These are phyloP conservation scores for Protomyces inouyei DNA, from an alignment of 1,139 yeast genomes.

Conservation along the genomic window DNA sequence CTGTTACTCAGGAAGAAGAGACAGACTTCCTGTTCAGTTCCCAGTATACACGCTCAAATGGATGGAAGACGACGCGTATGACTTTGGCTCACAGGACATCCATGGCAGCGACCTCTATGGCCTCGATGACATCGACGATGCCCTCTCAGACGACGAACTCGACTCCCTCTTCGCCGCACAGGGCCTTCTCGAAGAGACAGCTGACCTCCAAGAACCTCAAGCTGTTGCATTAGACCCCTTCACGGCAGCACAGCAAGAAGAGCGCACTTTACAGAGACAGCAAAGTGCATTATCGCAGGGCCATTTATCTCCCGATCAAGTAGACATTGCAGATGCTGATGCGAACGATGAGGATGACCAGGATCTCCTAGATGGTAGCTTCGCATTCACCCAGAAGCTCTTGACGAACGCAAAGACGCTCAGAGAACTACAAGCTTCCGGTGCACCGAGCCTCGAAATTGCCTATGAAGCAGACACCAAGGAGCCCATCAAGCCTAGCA, in stretches of 20 bases:
- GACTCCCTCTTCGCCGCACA: not conserved
- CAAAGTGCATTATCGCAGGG: not conserved
- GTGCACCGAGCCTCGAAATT: slow-evolving; percentile 1
- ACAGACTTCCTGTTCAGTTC: too few species aligned
- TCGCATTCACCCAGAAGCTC: slow-evolving; percentile 13
- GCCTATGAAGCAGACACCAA: not conserved
- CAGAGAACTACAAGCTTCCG: not conserved
- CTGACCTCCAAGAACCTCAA: not conserved
- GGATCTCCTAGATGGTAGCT: not conserved
- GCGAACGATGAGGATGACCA: not conserved
- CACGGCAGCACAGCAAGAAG: slow-evolving; percentile 18
- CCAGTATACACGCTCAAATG: not conserved
- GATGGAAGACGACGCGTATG: not conserved
- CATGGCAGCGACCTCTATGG: not conserved
- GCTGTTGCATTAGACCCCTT: slow-evolving; percentile 11
- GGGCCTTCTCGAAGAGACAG: not conserved
- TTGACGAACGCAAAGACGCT: slow-evolving; percentile 14
- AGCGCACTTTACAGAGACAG: not conserved
- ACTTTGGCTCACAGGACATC: not conserved
- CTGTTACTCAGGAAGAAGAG: too few species aligned
- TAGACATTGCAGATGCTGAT: not conserved
- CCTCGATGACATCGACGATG: not conserved
- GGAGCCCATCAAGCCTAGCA: not conserved
- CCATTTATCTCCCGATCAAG: not conserved
- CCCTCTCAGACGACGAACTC: not conserved